Conservation (phyloP, 129 eudicot species). For the Calendula officinalis region DNA sequence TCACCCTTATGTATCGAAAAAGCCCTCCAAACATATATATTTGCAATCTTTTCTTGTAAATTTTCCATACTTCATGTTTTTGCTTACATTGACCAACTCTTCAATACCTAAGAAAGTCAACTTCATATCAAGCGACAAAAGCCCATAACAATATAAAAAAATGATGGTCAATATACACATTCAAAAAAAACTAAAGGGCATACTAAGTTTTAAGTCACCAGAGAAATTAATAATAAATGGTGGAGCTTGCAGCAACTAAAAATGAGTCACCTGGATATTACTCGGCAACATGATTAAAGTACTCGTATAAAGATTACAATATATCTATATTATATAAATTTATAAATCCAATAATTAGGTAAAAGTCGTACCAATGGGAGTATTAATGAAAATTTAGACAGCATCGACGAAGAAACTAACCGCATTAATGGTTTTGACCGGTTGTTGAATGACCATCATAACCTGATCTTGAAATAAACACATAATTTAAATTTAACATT, state of each 20-base stretch:
- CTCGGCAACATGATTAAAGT: constrained; percentile 42
- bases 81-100: constrained; percentile 33
- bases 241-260: constrained; percentile 89
- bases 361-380: constrained; percentile 70
- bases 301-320: constrained; percentile 11
- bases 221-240: constrained; percentile 58
- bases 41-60: constrained; percentile 41
- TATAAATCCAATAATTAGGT: constrained; percentile 3
- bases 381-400: constrained; percentile 84
- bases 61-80: constrained; percentile 36
- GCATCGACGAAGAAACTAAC: constrained; percentile 57
- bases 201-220: constrained; percentile 88
- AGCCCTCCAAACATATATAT: constrained; percentile 92
- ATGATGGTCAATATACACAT: constrained; percentile 13
- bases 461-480: too few relatives aligned
- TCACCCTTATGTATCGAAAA: constrained; percentile 92
- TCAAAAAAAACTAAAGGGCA: constrained; percentile 12
- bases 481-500: too few relatives aligned
- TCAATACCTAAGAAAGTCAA: constrained; percentile 44
- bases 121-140: constrained; percentile 1
- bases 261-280: constrained; percentile 68
- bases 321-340: neutral
- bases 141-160: neutral
- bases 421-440: constrained; percentile 66
- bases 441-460: constrained; percentile 52